phyloP scores from a whole-genome alignment of 495 filamentous ascomycete genomes.

The Amphirosellinia nigrospora region DNA sequence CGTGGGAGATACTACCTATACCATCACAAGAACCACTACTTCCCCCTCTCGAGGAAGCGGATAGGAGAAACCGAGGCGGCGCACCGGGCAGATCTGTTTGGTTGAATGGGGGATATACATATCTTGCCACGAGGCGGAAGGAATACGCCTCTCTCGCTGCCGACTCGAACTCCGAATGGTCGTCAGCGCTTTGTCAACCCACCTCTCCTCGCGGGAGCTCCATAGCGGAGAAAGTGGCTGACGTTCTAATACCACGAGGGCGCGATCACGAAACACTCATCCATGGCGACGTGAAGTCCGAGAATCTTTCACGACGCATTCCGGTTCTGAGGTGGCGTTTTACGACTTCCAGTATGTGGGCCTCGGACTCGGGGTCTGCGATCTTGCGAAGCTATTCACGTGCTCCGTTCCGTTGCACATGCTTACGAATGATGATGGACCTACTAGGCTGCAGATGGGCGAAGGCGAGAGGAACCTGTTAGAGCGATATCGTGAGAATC shows the following conservation, averaged over 20 bases:
- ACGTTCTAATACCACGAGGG: slow-evolving; percentile 38
- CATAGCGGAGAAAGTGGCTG: slow-evolving; percentile 39
- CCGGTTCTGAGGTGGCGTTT: slow-evolving; percentile 46
- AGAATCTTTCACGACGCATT: slow-evolving; percentile 46
- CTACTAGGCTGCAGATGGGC: slow-evolving; percentile 34
- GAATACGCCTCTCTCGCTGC: slow-evolving; percentile 43
- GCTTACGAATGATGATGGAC: slow-evolving; percentile 32
- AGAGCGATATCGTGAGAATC: slow-evolving; percentile 39
- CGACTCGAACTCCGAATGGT: slow-evolving; percentile 43
- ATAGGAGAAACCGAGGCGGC: slow-evolving; percentile 22
- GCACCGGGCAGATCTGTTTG: slow-evolving; percentile 41
- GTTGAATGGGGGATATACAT: slow-evolving; percentile 55
- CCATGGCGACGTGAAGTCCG: slow-evolving; percentile 55
- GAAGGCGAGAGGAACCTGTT: slow-evolving; percentile 44
- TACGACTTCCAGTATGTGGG: slow-evolving; percentile 58
- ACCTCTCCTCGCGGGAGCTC: slow-evolving; percentile 20
- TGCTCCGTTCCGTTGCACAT: slow-evolving; percentile 39
- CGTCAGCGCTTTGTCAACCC: slow-evolving; percentile 34
- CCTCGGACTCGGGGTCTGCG: slow-evolving; percentile 51
- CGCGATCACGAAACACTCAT: slow-evolving; percentile 46
- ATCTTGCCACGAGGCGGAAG: slow-evolving; percentile 48
- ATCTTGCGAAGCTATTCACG: slow-evolving; percentile 54
- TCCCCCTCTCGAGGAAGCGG: slow-evolving; percentile 45
- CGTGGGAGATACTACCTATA: slow-evolving; percentile 32
- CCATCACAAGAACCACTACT: slow-evolving; percentile 32